phyloP scores from a whole-genome alignment of 495 filamentous ascomycete genomes.

The Penicillium ochrochloron region DNA sequence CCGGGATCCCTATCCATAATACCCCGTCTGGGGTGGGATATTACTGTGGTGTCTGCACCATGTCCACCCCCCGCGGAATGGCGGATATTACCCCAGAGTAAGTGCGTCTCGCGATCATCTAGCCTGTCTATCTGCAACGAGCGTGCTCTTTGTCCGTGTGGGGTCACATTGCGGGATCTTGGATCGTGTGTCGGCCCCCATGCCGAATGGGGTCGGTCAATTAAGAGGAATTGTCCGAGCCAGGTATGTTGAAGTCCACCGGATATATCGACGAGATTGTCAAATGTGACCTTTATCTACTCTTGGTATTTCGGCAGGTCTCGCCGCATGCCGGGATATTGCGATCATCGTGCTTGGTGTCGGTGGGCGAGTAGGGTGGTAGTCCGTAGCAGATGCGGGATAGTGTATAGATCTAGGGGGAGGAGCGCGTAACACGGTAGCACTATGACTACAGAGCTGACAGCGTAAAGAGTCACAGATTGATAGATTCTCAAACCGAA shows the following conservation, averaged over 20 bases:
- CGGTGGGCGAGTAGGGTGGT: background rate
- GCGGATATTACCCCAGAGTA: slow-evolving; percentile 7
- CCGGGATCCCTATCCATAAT: background rate
- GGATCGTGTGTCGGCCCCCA: slow-evolving; percentile 7
- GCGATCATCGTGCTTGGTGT: slow-evolving; percentile 12
- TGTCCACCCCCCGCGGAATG: background rate
- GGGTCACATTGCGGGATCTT: slow-evolving; percentile 25
- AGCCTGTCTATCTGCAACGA: background rate
- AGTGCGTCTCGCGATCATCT: slow-evolving; percentile 22
- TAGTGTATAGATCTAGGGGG: background rate
- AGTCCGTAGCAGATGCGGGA: background rate
- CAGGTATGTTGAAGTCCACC: slow-evolving; percentile 3
- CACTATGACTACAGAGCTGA: background rate
- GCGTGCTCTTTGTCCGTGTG: slow-evolving; percentile 10
- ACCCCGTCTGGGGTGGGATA: background rate
- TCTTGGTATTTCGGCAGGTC: background rate
- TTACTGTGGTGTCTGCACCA: background rate
- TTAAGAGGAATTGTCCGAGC: slow-evolving; percentile 6
- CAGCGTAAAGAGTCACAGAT: background rate
- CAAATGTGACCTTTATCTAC: background rate
- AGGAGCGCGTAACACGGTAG: background rate
- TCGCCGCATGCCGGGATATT: slow-evolving; percentile 5
- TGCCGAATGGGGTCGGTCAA: slow-evolving; percentile 1
- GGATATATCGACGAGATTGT: background rate
- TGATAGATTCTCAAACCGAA: background rate